Base-by-base conservation (phyloP, 2,329 filamentous ascomycete genomes). In the Setomelanomma holmii region DNA sequence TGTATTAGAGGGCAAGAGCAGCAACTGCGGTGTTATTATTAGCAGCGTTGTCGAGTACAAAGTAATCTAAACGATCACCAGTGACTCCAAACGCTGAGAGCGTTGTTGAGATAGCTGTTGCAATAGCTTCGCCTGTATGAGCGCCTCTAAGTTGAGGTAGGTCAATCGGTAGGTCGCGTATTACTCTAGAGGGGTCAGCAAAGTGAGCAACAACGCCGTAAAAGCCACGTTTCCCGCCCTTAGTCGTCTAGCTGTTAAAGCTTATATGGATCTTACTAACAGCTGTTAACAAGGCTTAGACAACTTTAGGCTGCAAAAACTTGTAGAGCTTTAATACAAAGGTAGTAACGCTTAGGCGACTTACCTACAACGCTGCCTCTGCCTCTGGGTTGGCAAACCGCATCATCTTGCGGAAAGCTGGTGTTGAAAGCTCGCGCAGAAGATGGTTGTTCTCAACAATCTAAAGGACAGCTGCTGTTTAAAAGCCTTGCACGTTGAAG, bases 381-480 rank as follows among this genome's bases (percentile, higher is more conserved):
- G 49, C 49, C 38, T 40, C 43, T 40, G 42, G 49, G 41, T 51
- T 51, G 40, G 46, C 33, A 21, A 43, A 49, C 27, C 30, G 24
- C 7, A 49, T 43, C 33, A 49, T 43, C 5, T 36, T 19, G 19
- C 40, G 30, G 5, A 20, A 22, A n/a, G 39, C n/a, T 30, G 16
- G 46, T 24, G n/a, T n/a, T 16, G 22, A n/a, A 30, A 49, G 12
- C 16, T 16, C 34, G 6, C n/a, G 14, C 10, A 49, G 16, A 23
- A 30, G 24, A 6, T 7, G 6, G 12, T 30, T 30, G 24, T 30
- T 30, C 7, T 30, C 24, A 30, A 30, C 24, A 12, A 30, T 6
- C 24, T 12, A 30, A 12, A 30, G 24, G 12, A 30, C 24, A 30
- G 12, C 6, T 6, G 24, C 24, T 7, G 12, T 6, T 30, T 12